phyloP scores from a whole-genome alignment of 2,329 filamentous ascomycete species.

The Aspergillus pseudoglaucus region DNA sequence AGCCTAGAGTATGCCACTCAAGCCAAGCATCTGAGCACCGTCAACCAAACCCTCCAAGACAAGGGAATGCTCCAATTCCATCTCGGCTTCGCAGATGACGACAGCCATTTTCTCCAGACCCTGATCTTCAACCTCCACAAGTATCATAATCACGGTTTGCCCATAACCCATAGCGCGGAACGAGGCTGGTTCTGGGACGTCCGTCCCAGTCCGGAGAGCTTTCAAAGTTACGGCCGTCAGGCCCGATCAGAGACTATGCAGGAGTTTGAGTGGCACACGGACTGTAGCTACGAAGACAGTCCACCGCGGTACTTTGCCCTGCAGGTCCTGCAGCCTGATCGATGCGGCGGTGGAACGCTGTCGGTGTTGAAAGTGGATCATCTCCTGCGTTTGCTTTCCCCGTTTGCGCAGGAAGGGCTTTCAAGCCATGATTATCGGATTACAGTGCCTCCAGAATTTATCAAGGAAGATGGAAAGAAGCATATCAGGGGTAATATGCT shows the following conservation, averaged over 20 bases:
- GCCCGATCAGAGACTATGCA: constrained; percentile 38
- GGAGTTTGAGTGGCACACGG: constrained; percentile 39
- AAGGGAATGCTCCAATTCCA: background rate
- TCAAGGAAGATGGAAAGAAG: background rate
- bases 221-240: constrained; percentile 27
- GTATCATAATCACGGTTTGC: background rate
- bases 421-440: background rate
- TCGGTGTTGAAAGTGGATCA: constrained; percentile 30
- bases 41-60: background rate
- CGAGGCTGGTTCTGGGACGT: background rate
- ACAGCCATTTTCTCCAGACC: background rate
- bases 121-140: background rate
- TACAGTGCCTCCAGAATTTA: background rate
- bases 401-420: background rate
- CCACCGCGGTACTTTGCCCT: constrained; percentile 36
- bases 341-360: constrained; percentile 33
- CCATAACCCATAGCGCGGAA: background rate
- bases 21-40: background rate
- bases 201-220: constrained; percentile 5
- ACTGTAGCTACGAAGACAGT: constrained; percentile 36
- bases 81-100: background rate
- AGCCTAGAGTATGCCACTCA: background rate
- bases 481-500: background rate
- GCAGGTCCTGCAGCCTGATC: constrained; percentile 35
- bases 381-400: constrained; percentile 10